Conservation (phyloP, 2,329 filamentous ascomycete genomes). For the Dothistroma pini region DNA sequence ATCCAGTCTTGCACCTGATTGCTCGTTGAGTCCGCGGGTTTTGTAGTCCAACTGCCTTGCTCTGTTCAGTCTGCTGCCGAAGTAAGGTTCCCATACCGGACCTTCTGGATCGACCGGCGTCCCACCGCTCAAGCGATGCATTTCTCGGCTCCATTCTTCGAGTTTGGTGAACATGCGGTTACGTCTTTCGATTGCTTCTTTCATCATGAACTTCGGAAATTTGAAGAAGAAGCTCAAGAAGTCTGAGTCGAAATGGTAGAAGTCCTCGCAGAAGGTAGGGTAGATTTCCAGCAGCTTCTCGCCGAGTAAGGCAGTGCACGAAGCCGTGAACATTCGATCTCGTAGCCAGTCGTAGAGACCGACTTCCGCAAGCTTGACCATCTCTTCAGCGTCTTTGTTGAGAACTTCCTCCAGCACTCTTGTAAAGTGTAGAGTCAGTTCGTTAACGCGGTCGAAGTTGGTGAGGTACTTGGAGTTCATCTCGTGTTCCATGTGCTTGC, state of each 20-base stretch:
- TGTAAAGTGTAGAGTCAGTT: conserved; percentile 30
- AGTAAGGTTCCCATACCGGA: conserved; percentile 28
- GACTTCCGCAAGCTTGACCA: conserved; percentile 19
- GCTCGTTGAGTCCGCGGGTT: conserved; percentile 20
- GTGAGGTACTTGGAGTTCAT: conserved; percentile 30
- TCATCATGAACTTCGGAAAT: conserved; percentile 27
- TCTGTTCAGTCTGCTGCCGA: conserved; percentile 31
- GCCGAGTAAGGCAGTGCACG: conserved; percentile 30
- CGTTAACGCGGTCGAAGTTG: conserved; percentile 31
- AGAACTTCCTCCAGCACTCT: conserved; percentile 22
- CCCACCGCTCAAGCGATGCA: conserved; percentile 25
- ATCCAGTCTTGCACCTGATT: conserved; percentile 26
- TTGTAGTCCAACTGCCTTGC: conserved; percentile 30
- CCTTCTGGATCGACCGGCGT: conserved; percentile 27
- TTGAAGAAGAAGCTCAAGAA: conserved; percentile 32
- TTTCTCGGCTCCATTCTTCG: conserved; percentile 27
- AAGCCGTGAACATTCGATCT: conserved; percentile 32
- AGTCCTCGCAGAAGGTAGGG: conserved; percentile 30
- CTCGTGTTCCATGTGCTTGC: conserved; percentile 27
- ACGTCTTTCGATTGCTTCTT: conserved; percentile 22
- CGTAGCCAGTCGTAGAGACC: conserved; percentile 32
- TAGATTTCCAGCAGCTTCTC: conserved; percentile 30
- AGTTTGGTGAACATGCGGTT: conserved; percentile 27
- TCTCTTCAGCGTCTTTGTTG: conserved; percentile 21
- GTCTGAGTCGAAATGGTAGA: conserved; percentile 30